Conservation (phyloP, 306 rosid species). For the Elaeagnus macrophylla region DNA sequence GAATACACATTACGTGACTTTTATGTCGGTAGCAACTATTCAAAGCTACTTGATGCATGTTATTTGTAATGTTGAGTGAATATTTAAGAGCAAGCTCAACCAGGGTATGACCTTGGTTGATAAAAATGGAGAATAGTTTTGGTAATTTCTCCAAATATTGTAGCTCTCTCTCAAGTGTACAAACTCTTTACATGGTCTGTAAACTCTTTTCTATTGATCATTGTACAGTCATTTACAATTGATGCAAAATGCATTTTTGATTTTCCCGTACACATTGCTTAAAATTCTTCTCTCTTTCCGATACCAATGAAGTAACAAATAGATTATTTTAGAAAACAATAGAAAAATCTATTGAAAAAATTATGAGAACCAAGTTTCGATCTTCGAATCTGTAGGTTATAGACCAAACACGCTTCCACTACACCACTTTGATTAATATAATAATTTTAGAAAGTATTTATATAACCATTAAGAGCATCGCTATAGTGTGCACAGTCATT, state of each 20-base stretch:
- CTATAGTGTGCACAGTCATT: no score
- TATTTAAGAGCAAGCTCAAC: constrained; percentile 12
- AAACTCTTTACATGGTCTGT: no score
- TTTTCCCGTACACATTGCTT: no score
- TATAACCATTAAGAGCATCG: no score
- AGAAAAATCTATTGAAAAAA: no score
- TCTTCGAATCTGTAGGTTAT: constrained; percentile 32
- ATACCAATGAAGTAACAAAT: no score
- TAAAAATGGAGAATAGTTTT: constrained; percentile 23
- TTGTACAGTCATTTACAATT: no score
- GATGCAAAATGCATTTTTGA: no score
- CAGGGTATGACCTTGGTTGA: not conserved
- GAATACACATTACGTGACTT: not conserved
- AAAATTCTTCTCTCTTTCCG: no score
- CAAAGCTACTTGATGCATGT: not conserved
- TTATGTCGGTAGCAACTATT: not conserved
- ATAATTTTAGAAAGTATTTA: no score
- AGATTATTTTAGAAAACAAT: no score
- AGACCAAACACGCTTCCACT: constrained; percentile 34
- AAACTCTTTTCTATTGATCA: not conserved
- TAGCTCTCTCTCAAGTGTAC: not conserved
- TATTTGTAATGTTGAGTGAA: constrained; percentile 4
- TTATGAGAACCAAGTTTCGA: constrained; percentile 32
- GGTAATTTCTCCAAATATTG: constrained; percentile 11
- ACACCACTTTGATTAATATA: constrained; percentile 31